Percentiles rank a stretch among this genome's conserved stretches.
Evolutionary conservation across 805 yeast genomes (phyloP).

Genomic region (Starmera dryadoides): DNA sequence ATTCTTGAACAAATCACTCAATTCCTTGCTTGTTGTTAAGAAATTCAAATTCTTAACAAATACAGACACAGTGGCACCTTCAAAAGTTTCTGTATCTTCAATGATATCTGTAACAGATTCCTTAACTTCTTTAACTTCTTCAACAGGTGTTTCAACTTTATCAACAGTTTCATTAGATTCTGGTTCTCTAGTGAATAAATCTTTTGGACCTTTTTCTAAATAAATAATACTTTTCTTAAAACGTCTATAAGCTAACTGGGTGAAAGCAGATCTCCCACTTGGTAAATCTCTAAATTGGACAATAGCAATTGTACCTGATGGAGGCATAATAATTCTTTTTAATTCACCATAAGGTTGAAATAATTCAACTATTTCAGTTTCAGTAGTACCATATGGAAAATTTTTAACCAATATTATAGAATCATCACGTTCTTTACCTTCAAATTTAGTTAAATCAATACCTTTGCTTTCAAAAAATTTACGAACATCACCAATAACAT

Average conservation of each 20-base stretch:
- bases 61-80: slow-evolving; percentile 79
- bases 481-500: slow-evolving; percentile 87
- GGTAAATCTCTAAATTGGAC: slow-evolving; percentile 81
- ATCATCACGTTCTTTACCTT: slow-evolving; percentile 66
- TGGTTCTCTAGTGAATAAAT: slow-evolving; percentile 61
- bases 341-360: slow-evolving; percentile 77
- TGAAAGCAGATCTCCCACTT: slow-evolving; percentile 83
- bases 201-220: slow-evolving; percentile 90
- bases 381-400: slow-evolving; percentile 81
- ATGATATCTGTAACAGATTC: slow-evolving; percentile 22
- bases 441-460: slow-evolving; percentile 72
- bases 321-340: slow-evolving; percentile 83
- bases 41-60: slow-evolving; percentile 92
- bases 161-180: slow-evolving; percentile 24
- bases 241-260: slow-evolving; percentile 80
- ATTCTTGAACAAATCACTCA: slow-evolving; percentile 56
- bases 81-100: slow-evolving; percentile 32
- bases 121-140: slow-evolving; percentile 11
- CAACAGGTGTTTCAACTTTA: slow-evolving; percentile 26
- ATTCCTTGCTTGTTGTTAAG: slow-evolving; percentile 53
- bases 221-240: slow-evolving; percentile 83
- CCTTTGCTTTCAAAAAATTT: slow-evolving; percentile 80
- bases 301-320: slow-evolving; percentile 93
- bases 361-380: slow-evolving; percentile 73
- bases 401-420: slow-evolving; percentile 78